Evolutionary conservation across 164 flowering plant species (phyloP), one percentile per base, ranked within the genome.

Genomic region (Stephania japonica): DNA sequence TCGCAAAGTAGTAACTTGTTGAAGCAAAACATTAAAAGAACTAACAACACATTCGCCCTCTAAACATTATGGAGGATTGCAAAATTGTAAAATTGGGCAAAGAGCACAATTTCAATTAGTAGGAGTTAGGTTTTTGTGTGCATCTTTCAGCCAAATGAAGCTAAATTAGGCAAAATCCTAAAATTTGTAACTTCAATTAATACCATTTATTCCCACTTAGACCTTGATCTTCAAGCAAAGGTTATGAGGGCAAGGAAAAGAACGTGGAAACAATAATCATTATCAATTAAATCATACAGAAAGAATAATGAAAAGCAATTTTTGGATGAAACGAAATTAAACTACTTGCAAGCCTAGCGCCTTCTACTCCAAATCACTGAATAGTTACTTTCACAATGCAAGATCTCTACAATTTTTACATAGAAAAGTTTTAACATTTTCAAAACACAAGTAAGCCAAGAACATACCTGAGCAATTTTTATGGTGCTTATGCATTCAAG

Each of bases 391-490:
- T 56, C n/a, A 42, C n/a, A 25, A 12, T 19, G 44, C 71, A 43
- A 43, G 10, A 43, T 24, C 18, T 65, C 14, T 8, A 11, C 9
- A 27, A 25, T 49, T 6, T 25, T 21, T 38, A 47, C 65, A 18
- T 2, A 6, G 42, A 18, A 68, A 42, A 7, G 19, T n/a, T 53
- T 21, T 38, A 32, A 26, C 18, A 12, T 16, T 53, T 53, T 53
- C 14, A 13, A 13, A 53, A 56, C n/a, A 56, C 25, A 56, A n/a
- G n/a, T 13, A 50, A 56, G n/a, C 18, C 1, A 2, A 56, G 18
- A 7, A 56, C 21, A 74, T 84, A 91, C 98, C 97, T 93, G 99
- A 32, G 89, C 90, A 78, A 95, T 93, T 80, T 93, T 91, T 53
- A 93, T 77, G 1, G 86, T 89, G 76, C 64, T 83, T 76, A 93